Percentiles rank a stretch among this genome's conserved stretches.
phyloP scores from a whole-genome alignment of 129 eudicot species.

The Gnaphalium uliginosum region DNA sequence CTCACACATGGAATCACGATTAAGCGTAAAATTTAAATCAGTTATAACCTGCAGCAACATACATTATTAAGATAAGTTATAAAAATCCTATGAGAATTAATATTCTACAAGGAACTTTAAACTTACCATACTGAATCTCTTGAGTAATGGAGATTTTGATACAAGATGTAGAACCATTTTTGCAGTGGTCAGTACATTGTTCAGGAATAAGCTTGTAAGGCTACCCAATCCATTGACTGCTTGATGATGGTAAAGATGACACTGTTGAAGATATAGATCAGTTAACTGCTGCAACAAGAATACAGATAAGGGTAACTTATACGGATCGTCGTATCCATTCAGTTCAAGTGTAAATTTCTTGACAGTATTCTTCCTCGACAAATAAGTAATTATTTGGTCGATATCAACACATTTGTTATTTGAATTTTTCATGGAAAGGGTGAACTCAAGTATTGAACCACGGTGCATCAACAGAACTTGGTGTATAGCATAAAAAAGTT shows the following conservation, averaged over 20 bases:
- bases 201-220: background rate
- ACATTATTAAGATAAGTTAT: background rate
- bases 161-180: background rate
- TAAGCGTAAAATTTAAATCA: background rate
- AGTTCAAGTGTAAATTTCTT: background rate
- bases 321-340: background rate
- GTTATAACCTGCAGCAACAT: background rate
- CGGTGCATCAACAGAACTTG: background rate
- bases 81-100: background rate
- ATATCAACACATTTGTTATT: background rate
- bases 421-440: background rate
- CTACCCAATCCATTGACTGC: slow-evolving; percentile 7
- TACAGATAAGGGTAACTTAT: background rate
- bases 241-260: background rate
- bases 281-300: slow-evolving; percentile 17
- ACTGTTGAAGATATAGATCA: background rate
- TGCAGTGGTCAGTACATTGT: background rate
- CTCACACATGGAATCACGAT: background rate
- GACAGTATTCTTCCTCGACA: slow-evolving; percentile 1
- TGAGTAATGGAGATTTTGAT: slow-evolving; percentile 2
- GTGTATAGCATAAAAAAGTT: slow-evolving; percentile 1
- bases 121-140: slow-evolving; percentile 1
- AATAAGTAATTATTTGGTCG: background rate
- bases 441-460: slow-evolving; percentile 1
- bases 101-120: background rate